Base-by-base conservation (phyloP, 176 grass and related monocot species). In the Eleusine coracana region DNA sequence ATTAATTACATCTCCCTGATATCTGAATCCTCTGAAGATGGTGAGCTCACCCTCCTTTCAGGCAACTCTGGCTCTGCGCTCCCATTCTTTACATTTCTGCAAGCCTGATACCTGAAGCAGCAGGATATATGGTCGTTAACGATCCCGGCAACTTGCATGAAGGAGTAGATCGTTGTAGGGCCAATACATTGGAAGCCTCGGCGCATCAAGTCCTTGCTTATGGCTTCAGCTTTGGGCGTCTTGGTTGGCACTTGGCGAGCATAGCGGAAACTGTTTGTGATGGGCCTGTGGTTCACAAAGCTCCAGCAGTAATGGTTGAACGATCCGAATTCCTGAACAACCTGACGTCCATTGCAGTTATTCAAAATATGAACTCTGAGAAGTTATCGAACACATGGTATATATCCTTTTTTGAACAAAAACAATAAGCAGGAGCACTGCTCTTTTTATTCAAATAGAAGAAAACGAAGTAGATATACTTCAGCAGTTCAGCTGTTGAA, bases 171-270 rank as follows among this genome's bases (percentile, higher is more conserved):
- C 14, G 82, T 85, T 48, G 89, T 94, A 4, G 92, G 84, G 2
- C 86, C 92, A 66, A 94, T 84, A 9, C 86, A 89, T 15, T 49
- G 86, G 80, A 94, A 94, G 5, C 89, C 92, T 80, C 92, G 82
- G 10, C 77, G 84, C 89, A 94, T 91, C 71, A 94, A 16, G 72
- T 89, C 84, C 77, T 87, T 91, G 92, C 89, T 94, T 40, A 94
- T 82, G 34, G 73, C 70, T 81, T 94, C 86, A 27, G 92, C 85
- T 91, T 89, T 94, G 10, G 86, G 89, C 1, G 80, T 91, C 84
- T 84, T 94, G 46, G 63, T 86, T 39, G 86, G 92, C 23, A 94
- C 86, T 61, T 80, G 86, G 45, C 81, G 89, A 62, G 83, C 63
- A 49, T 89, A 67, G 49, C 77, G 86, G 83, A 89, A 89, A 66